Conservation (phyloP, 768 basidiomycete genomes). For the Tremella fuciformis region DNA sequence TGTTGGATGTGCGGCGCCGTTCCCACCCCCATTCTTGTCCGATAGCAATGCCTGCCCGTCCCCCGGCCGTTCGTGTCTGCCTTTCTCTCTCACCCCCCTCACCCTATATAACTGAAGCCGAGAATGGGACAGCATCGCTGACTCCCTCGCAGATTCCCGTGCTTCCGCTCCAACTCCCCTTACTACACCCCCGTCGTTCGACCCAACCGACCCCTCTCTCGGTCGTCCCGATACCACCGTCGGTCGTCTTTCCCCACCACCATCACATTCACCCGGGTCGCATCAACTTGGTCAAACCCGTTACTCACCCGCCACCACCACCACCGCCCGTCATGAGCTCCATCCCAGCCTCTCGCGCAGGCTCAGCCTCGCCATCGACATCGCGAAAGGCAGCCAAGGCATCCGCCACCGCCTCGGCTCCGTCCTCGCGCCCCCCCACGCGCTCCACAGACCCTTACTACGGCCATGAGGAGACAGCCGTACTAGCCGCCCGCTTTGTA, state of each 20-base stretch:
- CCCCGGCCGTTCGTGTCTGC: background rate
- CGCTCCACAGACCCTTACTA: constrained; percentile 55
- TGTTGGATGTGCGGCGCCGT: too few relatives aligned
- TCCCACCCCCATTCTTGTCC: too few relatives aligned
- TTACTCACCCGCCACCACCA: background rate
- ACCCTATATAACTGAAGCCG: background rate
- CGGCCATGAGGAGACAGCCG: constrained; percentile 71
- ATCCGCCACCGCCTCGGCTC: constrained; percentile 40
- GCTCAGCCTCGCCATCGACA: constrained; percentile 37
- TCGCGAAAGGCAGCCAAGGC: constrained; percentile 39
- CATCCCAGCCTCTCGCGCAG: constrained; percentile 18
- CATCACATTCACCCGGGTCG: constrained; percentile 10
- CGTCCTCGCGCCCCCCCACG: constrained; percentile 34
- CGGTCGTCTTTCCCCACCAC: background rate
- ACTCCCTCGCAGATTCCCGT: background rate
- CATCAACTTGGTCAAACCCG: background rate
- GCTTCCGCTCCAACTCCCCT: background rate
- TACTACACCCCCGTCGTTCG: too few relatives aligned
- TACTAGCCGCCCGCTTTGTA: constrained; percentile 66
- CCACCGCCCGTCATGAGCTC: constrained; percentile 19
- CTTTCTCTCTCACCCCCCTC: background rate
- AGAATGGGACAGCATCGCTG: background rate
- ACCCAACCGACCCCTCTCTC: too few relatives aligned
- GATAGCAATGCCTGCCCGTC: background rate
- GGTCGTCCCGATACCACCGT: too few relatives aligned